Evolutionary conservation across 192 early-diverging fungal genomes (phyloP), one percentile per base, ranked within the genome.

Genomic region (Nowakowskiella sp.): DNA sequence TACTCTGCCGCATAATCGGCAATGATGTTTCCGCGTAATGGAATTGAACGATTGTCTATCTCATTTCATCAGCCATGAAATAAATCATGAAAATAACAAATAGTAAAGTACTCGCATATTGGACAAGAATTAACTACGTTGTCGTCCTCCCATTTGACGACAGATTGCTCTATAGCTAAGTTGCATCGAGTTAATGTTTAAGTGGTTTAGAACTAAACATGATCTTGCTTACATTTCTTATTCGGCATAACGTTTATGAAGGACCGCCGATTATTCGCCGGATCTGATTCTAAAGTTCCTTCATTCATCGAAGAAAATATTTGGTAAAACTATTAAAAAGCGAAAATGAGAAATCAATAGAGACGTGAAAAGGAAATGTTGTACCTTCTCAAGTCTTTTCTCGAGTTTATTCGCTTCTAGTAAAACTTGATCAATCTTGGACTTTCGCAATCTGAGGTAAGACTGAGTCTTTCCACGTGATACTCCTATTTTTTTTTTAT

Each of bases 321-420:
- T 19, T 39, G 19, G 19, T 19, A 39, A 19, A 39, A 39, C 13
- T 39, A 13, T 13, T 39, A 39, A 39, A 19, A 39, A 39, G 19
- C 13, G 19, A 39, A 39, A 39, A 39, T 39, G 19, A 39, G 19
- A 39, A 39, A 39, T 13, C 19, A 39, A 39, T 13, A 39, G 19
- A 39, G 19, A 39, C 13, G 19, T 39, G 19, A 39, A 13, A 13
- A 19, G 19, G 13, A 39, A 39, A 13, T 39, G 13, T 13, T 39
- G 21, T 31, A 77, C 75, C 64, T 72, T 78, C 53, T 78, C 76
- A 39, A 77, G 52, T 16, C 76, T 56, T 58, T 73, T 77, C 36
- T 69, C 68, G 13, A 78, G 49, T 62, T 71, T 78, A 44, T 78
- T 78, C 2, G 54, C 49, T 45, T 78, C 76, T 31, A 78, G 32